Conservation (phyloP, 306 rosid genomes). For the Vigna trinervia region DNA sequence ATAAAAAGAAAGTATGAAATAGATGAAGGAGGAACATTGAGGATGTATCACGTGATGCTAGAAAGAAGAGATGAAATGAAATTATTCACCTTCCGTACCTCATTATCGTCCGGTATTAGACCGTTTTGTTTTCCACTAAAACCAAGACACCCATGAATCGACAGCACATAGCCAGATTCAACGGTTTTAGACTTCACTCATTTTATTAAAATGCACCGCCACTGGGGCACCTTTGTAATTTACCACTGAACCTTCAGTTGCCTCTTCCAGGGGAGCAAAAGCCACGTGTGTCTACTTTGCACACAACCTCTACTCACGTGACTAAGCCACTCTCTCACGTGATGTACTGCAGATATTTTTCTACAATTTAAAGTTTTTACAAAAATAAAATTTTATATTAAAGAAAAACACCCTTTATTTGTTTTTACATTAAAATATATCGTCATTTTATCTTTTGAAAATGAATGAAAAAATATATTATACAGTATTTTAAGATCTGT, state of each 20-base stretch:
- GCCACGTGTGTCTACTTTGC: conserved; percentile 62
- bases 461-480: too few species aligned
- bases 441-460: too few species aligned
- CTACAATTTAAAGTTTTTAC: too few species aligned
- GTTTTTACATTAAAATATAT: too few species aligned
- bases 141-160: conserved; percentile 22
- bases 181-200: background rate
- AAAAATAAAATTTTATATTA: too few species aligned
- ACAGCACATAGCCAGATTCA: conserved; percentile 26
- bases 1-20: too few species aligned
- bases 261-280: conserved; percentile 61
- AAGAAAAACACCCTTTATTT: too few species aligned
- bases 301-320: conserved; percentile 50
- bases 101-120: conserved; percentile 28
- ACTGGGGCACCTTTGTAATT: conserved; percentile 13
- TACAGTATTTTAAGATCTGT: too few species aligned
- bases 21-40: background rate
- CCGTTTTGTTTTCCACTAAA: conserved; percentile 35
- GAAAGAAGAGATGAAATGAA: background rate
- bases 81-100: conserved; percentile 37
- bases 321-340: conserved; percentile 41
- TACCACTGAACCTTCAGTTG: conserved; percentile 1
- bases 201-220: conserved; percentile 20
- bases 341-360: background rate
- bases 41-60: conserved; percentile 30